phyloP scores from a whole-genome alignment of 768 basidiomycete species.

The Xerocomus spinulosus region DNA sequence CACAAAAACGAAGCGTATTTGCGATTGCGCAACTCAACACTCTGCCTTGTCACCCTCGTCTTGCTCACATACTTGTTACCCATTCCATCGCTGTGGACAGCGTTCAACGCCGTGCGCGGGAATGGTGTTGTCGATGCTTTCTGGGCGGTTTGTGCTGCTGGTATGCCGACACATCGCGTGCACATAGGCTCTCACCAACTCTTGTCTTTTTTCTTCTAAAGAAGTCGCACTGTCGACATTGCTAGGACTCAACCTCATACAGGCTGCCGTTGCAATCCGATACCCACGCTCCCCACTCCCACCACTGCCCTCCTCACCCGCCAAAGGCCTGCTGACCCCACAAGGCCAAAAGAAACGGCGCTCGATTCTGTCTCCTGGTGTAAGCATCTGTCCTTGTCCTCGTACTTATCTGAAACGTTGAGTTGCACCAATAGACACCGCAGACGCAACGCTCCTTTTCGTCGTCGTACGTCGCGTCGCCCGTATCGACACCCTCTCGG shows the following conservation, averaged over 20 bases:
- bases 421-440: conserved; percentile 16
- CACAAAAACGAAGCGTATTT: conserved; percentile 34
- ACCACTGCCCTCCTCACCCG: conserved; percentile 21
- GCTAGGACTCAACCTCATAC: conserved; percentile 33
- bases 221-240: conserved; percentile 30
- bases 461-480: conserved; percentile 29
- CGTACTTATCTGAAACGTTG: no score
- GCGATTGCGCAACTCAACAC: conserved; percentile 37
- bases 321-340: conserved; percentile 20
- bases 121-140: conserved; percentile 1
- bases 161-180: conserved; percentile 16
- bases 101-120: conserved; percentile 30
- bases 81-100: conserved; percentile 35
- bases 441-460: conserved; percentile 27
- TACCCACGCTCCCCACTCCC: conserved; percentile 33
- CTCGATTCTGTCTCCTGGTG: conserved; percentile 19
- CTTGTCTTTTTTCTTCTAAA: conserved; percentile 2
- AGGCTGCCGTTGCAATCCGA: conserved; percentile 33
- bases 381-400: conserved; percentile 6
- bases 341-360: conserved; percentile 28
- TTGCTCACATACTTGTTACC: conserved; percentile 38
- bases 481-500: conserved; percentile 30
- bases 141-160: conserved; percentile 28
- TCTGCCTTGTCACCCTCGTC: conserved; percentile 30
- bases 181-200: background rate